Evolutionary conservation across 176 grass and related monocot species (phyloP).

Genomic region (Oryza nivara): DNA sequence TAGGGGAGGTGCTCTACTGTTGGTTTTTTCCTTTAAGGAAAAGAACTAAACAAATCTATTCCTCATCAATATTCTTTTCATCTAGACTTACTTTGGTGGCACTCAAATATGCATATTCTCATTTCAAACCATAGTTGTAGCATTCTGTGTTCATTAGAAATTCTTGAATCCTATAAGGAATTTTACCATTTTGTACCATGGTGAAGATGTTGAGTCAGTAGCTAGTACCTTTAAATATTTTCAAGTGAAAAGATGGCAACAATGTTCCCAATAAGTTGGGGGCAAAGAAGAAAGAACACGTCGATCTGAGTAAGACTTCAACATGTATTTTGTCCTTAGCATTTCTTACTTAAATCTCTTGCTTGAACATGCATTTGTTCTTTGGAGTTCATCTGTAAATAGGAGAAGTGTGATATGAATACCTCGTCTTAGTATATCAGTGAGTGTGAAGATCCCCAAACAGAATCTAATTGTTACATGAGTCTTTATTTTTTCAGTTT

Average conservation of each 20-base stretch:
- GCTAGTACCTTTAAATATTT: background rate
- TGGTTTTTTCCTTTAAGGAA: background rate
- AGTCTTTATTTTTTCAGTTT: background rate
- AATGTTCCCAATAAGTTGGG: too few relatives aligned
- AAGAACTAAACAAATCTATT: background rate
- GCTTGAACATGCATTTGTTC: too few relatives aligned
- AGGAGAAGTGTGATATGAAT: background rate
- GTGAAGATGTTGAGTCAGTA: background rate
- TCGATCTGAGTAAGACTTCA: too few relatives aligned
- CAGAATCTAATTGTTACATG: background rate
- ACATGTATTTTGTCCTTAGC: too few relatives aligned
- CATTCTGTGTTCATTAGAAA: background rate
- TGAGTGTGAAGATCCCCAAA: background rate
- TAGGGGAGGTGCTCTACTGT: too few relatives aligned
- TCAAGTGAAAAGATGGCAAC: background rate
- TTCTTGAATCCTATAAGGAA: too few relatives aligned
- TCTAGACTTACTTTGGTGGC: background rate
- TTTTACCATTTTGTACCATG: background rate
- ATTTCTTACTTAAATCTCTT: too few relatives aligned
- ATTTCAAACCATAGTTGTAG: background rate
- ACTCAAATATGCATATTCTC: slow-evolving; percentile 2
- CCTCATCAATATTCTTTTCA: background rate
- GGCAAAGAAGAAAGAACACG: too few relatives aligned
- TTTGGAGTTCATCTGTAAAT: too few relatives aligned
- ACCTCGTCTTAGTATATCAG: background rate